Evolutionary conservation across 2,329 filamentous ascomycete species (phyloP).

Genomic region (Apiospora saccharicola): DNA sequence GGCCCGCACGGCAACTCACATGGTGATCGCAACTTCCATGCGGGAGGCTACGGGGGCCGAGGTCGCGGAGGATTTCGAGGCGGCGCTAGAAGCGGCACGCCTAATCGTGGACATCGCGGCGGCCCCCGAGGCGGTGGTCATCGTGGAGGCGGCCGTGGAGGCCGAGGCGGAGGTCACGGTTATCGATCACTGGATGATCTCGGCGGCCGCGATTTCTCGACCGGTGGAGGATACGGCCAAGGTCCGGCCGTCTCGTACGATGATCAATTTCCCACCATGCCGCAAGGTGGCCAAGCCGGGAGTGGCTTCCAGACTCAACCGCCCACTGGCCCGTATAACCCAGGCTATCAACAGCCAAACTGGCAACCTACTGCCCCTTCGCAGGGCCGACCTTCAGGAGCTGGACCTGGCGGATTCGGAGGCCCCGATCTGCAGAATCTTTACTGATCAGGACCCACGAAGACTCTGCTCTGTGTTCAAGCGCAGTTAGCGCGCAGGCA

Average conservation of each 20-base stretch:
- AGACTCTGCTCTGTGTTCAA: neutral
- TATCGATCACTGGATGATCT: conserved; percentile 76
- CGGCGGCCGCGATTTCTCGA: conserved; percentile 55
- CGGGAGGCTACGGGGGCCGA: conserved; percentile 52
- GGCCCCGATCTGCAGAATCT: conserved; percentile 27
- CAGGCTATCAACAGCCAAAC: neutral
- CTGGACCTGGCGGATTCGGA: conserved; percentile 9
- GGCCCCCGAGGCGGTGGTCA: conserved; percentile 49
- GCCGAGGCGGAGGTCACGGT: conserved; percentile 56
- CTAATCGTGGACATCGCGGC: conserved; percentile 44
- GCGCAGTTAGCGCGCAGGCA: neutral
- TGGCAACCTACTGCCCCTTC: conserved; percentile 8
- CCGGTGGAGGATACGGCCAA: conserved; percentile 49
- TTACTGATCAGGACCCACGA: conserved; percentile 11
- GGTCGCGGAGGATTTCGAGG: conserved; percentile 33
- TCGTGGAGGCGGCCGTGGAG: conserved; percentile 46
- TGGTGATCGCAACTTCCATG: conserved; percentile 51
- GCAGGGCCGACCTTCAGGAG: conserved; percentile 4
- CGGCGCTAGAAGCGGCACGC: conserved; percentile 45
- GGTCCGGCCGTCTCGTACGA: conserved; percentile 54
- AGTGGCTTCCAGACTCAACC: conserved; percentile 32
- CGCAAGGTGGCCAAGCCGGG: conserved; percentile 33
- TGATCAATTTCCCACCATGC: conserved; percentile 46
- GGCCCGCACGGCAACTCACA: conserved; percentile 43
- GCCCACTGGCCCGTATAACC: neutral